Percentiles rank a stretch among this genome's conserved stretches.
Evolutionary conservation across 2,329 filamentous ascomycete genomes (phyloP).

Genomic region (Fusarium aywerte): DNA sequence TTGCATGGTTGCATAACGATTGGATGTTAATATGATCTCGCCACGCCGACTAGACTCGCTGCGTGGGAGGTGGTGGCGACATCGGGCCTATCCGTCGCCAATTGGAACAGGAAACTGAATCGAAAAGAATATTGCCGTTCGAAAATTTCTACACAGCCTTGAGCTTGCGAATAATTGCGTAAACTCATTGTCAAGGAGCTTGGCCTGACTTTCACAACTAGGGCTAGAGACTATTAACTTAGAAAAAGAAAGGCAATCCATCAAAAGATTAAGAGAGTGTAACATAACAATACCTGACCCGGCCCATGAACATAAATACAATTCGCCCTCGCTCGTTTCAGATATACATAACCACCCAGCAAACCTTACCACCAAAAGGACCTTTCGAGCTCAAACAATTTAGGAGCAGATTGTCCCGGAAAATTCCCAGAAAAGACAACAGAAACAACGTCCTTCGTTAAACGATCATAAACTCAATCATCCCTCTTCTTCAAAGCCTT

Average conservation of each 20-base stretch:
- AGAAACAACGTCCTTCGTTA: not conserved
- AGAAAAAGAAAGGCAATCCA: not conserved
- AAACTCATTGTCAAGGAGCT: not conserved
- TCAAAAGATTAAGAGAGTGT: slow-evolving; percentile 2
- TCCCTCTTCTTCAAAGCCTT: not conserved
- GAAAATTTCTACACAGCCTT: slow-evolving; percentile 3
- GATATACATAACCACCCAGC: slow-evolving; percentile 2
- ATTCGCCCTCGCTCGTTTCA: slow-evolving; percentile 7
- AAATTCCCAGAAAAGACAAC: not conserved
- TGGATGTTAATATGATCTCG: not conserved
- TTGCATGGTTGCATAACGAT: not conserved
- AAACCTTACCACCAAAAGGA: not conserved
- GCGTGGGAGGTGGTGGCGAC: not conserved
- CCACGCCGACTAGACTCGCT: not conserved
- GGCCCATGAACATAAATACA: not conserved
- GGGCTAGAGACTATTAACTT: not conserved
- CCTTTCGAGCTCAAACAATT: slow-evolving; percentile 7
- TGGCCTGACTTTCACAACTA: not conserved
- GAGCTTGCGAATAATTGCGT: slow-evolving; percentile 4
- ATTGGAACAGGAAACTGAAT: slow-evolving; percentile 2
- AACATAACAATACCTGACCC: not conserved
- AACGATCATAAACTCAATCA: not conserved
- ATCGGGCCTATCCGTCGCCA: not conserved
- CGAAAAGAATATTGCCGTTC: not conserved
- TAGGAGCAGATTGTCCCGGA: not conserved